A percentile compares a stretch with the other conserved stretches of the same genome.
These are phyloP conservation scores for Adenanthera pavonina DNA, from an alignment of 306 rosid genomes.

Conservation along the genomic window DNA sequence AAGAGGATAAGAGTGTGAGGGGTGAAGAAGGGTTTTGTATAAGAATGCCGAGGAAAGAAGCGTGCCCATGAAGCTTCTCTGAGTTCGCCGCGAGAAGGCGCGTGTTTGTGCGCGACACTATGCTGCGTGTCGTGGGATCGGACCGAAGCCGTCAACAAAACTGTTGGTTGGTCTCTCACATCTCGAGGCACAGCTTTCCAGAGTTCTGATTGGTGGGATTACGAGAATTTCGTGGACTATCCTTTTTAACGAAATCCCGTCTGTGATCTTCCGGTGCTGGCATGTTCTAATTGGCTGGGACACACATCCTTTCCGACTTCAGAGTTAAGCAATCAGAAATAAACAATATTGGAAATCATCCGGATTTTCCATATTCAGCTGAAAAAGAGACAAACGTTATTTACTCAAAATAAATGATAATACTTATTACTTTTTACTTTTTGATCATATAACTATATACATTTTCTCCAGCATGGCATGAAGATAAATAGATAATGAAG, in stretches of 20 bases:
- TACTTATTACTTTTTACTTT: too few relatives aligned
- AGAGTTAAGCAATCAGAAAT: not conserved
- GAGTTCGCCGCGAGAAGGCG: not conserved
- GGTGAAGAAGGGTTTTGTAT: not conserved
- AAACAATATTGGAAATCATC: not conserved
- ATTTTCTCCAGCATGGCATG: too few relatives aligned
- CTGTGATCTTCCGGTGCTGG: not conserved
- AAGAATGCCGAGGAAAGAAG: slow-evolving; percentile 19
- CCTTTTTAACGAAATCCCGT: not conserved
- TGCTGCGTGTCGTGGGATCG: not conserved
- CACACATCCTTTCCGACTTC: not conserved
- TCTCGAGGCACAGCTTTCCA: not conserved
- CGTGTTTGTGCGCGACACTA: not conserved
- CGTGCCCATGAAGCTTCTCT: slow-evolving; percentile 48
- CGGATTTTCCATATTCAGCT: not conserved
- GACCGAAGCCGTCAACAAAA: not conserved
- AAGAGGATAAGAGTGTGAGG: too few relatives aligned
- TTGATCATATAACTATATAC: too few relatives aligned
- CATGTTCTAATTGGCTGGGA: slow-evolving; percentile 17
- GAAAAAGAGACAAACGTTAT: too few relatives aligned
- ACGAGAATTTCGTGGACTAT: not conserved
- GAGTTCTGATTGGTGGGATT: slow-evolving; percentile 7
- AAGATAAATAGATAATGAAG: too few relatives aligned
- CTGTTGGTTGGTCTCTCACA: not conserved
- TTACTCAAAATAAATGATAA: not conserved